Evolutionary conservation across 2,329 filamentous ascomycete genomes (phyloP), one percentile per base, ranked within the genome.

Genomic region (Knufia petricola): DNA sequence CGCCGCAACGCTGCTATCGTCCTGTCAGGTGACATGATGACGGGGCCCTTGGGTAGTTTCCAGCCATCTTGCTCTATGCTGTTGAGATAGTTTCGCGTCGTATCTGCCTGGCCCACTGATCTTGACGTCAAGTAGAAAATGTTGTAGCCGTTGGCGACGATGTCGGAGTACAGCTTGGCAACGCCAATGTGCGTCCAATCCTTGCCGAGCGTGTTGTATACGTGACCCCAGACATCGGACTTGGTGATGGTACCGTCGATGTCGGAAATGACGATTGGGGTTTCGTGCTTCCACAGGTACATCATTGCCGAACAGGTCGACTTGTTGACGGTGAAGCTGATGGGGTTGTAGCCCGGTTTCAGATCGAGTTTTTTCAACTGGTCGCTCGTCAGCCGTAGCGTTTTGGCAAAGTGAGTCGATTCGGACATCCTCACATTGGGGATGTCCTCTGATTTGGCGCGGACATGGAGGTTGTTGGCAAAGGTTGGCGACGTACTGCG

Each of bases 201-300:
- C 41, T 92, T 83, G 36, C 92, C 92, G 56, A 98, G 90, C 80
- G 92, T 92, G 70, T 90, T 96, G 47, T 96, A 69, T 37, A 98
- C 87, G 61, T 98, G 92, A 12, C 92, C 92, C 12, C 95, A 72
- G 13, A 88, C 89, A 68, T 95, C 89, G 2, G 89, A 95, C 69
- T 98, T 98, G 51, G 92, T 98, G 60, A 98, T 98, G 19, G 92
- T 98, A 45, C 92, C 92, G 66, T 98, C 92, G 60, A 98, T 96
- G 65, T 98, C 92, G 1, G 90, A 96, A 54, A 98, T 95, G 41
- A 98, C 89, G 49, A 98, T 90, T 0, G 92, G 94, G 0, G 85
- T 84, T 59, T 94, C 85, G 61, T 90, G 81, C 56, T 80, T 83
- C 94, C 92, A 98, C 52, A 94, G 78, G 64, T 88, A 98, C 82